These are phyloP conservation scores for Dioscorea zingiberensis DNA, from an alignment of 106 monocot species.

Conservation along the genomic window DNA sequence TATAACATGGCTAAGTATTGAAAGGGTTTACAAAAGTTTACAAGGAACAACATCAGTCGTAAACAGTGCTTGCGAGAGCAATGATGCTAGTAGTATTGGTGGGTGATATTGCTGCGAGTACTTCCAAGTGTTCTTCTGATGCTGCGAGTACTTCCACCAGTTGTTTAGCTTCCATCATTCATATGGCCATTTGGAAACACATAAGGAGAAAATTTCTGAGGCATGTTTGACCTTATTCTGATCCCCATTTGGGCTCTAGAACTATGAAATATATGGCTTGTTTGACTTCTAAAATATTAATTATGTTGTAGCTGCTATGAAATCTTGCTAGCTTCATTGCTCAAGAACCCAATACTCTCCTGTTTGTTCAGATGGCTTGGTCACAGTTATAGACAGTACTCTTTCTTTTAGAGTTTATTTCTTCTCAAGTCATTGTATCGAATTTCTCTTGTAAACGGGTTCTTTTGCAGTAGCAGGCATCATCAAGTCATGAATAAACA, in stretches of 20 bases:
- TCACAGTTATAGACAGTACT: too few relatives aligned
- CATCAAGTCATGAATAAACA: too few relatives aligned
- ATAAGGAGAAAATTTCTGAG: constrained; percentile 49
- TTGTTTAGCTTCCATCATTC: constrained; percentile 52
- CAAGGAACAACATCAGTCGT: too few relatives aligned
- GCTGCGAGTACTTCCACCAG: constrained; percentile 29
- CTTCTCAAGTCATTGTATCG: too few relatives aligned
- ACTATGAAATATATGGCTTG: constrained; percentile 46
- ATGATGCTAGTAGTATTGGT: constrained; percentile 39
- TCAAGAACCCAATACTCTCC: constrained; percentile 37
- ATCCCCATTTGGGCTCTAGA: constrained; percentile 38
- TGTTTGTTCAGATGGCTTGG: too few relatives aligned
- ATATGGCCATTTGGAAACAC: constrained; percentile 53
- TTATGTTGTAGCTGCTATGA: constrained; percentile 51
- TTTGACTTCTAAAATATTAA: constrained; percentile 59
- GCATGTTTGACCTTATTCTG: constrained; percentile 52
- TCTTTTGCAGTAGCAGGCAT: too few relatives aligned
- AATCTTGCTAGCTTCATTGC: constrained; percentile 36
- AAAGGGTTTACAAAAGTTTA: too few relatives aligned
- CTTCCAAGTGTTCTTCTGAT: constrained; percentile 45
- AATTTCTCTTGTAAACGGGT: too few relatives aligned
- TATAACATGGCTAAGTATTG: too few relatives aligned
- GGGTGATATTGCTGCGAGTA: constrained; percentile 49
- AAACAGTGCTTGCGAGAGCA: too few relatives aligned
- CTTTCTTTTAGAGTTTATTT: too few relatives aligned